Percentiles rank a stretch among this genome's conserved stretches.
These are phyloP conservation scores for Trametes punicea DNA, from an alignment of 768 basidiomycete species.

Conservation along the genomic window DNA sequence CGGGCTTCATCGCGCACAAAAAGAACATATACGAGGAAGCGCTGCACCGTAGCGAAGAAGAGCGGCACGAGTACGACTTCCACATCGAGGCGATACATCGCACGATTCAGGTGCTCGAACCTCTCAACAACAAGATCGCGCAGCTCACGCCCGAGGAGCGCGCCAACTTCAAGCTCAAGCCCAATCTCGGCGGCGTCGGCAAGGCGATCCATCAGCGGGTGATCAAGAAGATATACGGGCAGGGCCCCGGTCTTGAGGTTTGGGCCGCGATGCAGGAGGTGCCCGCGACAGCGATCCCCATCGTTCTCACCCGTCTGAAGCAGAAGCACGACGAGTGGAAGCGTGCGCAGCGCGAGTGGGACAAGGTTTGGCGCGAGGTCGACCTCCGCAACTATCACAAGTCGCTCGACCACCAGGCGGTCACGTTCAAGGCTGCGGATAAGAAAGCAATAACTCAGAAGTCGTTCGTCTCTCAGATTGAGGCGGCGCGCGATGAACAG, in stretches of 20 bases:
- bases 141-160: conserved; percentile 79
- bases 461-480: conserved; percentile 79
- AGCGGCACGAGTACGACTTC: conserved; percentile 98
- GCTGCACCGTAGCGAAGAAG: conserved; percentile 93
- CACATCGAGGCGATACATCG: conserved; percentile 94
- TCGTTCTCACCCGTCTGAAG: conserved; percentile 85
- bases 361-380: conserved; percentile 97
- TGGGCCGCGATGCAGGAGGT: conserved; percentile 90
- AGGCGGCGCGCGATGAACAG: conserved; percentile 80
- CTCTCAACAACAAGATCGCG: conserved; percentile 83
- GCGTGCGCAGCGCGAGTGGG: conserved; percentile 95
- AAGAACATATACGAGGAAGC: conserved; percentile 98
- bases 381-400: conserved; percentile 93
- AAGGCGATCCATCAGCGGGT: conserved; percentile 92
- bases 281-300: conserved; percentile 83
- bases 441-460: conserved; percentile 80
- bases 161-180: conserved; percentile 77
- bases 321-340: conserved; percentile 99
- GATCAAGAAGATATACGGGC: conserved; percentile 96
- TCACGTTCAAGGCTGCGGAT: conserved; percentile 86
- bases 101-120: conserved; percentile 88
- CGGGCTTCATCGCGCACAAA: conserved; percentile 84
- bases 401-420: conserved; percentile 90
- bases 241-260: conserved; percentile 77
- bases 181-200: conserved; percentile 76